A percentile compares a stretch with the other conserved stretches of the same genome.
phyloP scores from a whole-genome alignment of 305 asterid genomes.

The Solanum chacoense region DNA sequence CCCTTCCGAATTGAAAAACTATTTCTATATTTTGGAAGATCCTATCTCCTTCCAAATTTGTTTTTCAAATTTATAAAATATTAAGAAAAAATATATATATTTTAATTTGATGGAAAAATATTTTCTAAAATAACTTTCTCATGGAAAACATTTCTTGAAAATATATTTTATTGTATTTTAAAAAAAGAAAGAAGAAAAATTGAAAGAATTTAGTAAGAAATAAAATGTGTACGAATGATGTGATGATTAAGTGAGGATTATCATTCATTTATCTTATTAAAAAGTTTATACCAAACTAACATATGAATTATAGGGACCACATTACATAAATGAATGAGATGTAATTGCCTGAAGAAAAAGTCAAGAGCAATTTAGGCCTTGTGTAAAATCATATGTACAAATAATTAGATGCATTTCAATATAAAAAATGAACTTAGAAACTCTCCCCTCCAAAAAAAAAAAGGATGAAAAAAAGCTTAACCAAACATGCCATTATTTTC shows the following conservation, averaged over 20 bases:
- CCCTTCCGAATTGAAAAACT: neutral
- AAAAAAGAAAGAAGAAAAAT: neutral
- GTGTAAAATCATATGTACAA: neutral
- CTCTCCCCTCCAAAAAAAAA: too few relatives aligned
- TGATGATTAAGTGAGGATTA: neutral
- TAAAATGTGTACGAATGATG: neutral
- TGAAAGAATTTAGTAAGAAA: neutral
- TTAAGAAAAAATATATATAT: neutral
- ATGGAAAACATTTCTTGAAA: neutral
- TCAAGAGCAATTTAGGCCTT: conserved; percentile 5
- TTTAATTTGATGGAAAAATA: neutral
- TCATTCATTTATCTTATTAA: neutral
- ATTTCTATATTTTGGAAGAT: neutral
- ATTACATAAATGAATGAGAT: neutral
- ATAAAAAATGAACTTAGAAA: neutral
- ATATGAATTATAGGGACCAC: neutral
- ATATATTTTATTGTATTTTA: neutral
- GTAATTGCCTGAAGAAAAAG: neutral
- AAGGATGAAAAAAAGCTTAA: neutral
- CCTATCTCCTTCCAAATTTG: neutral
- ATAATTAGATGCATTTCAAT: neutral
- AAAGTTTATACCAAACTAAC: neutral
- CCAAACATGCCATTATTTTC: neutral
- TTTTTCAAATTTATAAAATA: too few relatives aligned
- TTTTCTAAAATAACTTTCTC: neutral